Base-by-base conservation (phyloP, 768 basidiomycete species). In the Erythrobasidium yunnanense region DNA sequence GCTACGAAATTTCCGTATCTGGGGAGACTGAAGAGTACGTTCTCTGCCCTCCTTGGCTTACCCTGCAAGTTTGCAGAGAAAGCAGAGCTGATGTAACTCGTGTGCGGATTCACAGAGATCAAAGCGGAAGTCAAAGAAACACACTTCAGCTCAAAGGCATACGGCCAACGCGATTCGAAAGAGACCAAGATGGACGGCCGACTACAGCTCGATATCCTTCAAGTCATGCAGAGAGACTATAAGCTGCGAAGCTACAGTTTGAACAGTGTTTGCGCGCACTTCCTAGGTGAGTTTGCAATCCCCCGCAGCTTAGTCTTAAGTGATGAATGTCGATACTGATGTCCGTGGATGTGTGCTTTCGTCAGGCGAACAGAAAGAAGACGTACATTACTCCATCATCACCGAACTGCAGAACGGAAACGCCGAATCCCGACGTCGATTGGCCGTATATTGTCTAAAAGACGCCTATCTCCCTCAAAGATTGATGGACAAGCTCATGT, bases 371-470 rank as follows among this genome's bases (percentile, higher is more conserved):
- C 95, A 99, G 76, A 99, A 99, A 75, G 95, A 99, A 75, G 95
- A 99, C 70, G 95, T 99, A 20, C 95, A 97, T 73, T 85, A 97
- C 74, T 97, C 93, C 0, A 90, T 95, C 69, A 99, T 99, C 72
- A 96, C 95, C 0, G 92, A 97, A 54, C 77, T 99, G 49, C 95
- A 99, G 76, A 97, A 97, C 72, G 92, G 93, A 71, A 93, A 88
- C 0, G 82, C 91, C 0, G 93, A 99, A 76, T 91, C 90, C 1
- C 78, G 95, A 51, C 80, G 95, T 42, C 85, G 95, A 50, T 77
- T 97, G 63, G 95, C 95, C 1, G 90, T 99, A 11, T 99, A 99
- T 77, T 99, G 95, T 79, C 77, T 99, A 73, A 99, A 99, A 90
- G 95, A 99, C 80, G 93, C 95, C 2, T 99, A 99, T 75, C 84